These are phyloP conservation scores for Lantana camara DNA, from an alignment of 257 asterid species.

Conservation along the genomic window DNA sequence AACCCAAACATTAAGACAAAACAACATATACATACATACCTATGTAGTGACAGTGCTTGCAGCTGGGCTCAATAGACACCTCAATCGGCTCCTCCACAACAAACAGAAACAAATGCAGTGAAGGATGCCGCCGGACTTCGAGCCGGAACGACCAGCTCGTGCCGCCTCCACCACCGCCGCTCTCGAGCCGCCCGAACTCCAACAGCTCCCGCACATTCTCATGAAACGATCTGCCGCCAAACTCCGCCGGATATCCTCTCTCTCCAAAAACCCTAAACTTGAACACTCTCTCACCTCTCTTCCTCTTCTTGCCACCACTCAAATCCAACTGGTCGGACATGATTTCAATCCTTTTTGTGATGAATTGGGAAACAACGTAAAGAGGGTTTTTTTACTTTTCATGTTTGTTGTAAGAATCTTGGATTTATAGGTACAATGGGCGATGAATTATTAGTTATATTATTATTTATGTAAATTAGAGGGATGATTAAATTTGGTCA, in stretches of 20 bases:
- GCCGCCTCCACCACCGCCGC: conserved; percentile 46
- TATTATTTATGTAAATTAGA: no score
- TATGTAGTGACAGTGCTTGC: conserved; percentile 86
- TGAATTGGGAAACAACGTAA: background rate
- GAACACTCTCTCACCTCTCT: conserved; percentile 73
- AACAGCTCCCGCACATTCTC: conserved; percentile 69
- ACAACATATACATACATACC: conserved; percentile 43
- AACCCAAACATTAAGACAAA: background rate
- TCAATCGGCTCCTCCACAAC: conserved; percentile 87
- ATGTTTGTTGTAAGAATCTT: conserved; percentile 18
- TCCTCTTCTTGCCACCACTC: conserved; percentile 72
- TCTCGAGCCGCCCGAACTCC: conserved; percentile 70
- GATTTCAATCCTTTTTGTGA: no score
- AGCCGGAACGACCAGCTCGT: conserved; percentile 88
- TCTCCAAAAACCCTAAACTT: conserved; percentile 82
- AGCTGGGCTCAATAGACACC: conserved; percentile 55
- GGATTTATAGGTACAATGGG: background rate
- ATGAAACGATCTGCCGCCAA: conserved; percentile 56
- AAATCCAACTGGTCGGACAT: conserved; percentile 62
- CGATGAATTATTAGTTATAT: no score
- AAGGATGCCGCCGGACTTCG: conserved; percentile 78
- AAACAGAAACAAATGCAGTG: conserved; percentile 52
- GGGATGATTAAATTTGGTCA: conserved; percentile 49
- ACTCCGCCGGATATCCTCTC: conserved; percentile 74
- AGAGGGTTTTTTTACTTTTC: background rate